Conservation (phyloP, 2,329 filamentous ascomycete species). For the Bipolaris sorokiniana region DNA sequence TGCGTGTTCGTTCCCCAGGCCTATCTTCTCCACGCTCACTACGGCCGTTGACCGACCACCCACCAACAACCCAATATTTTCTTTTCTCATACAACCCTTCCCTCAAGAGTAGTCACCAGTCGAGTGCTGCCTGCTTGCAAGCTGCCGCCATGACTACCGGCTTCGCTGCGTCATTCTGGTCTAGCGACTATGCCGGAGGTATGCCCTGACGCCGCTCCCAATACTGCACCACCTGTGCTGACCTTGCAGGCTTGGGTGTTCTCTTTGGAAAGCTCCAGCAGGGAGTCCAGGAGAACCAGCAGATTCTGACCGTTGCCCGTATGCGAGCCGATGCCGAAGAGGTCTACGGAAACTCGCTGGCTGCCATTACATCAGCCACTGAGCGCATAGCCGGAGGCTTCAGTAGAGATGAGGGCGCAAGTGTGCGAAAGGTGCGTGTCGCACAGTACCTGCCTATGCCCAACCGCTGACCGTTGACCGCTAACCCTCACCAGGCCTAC, state of each 20-base stretch:
- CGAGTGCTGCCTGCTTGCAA: constrained; percentile 14
- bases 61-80: constrained; percentile 11
- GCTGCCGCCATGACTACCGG: constrained; percentile 50
- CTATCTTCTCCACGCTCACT: constrained; percentile 36
- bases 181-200: constrained; percentile 95
- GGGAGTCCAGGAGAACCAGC: constrained; percentile 92
- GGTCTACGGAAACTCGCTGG: constrained; percentile 78
- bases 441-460: neutral
- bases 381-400: constrained; percentile 87
- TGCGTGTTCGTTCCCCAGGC: constrained; percentile 36
- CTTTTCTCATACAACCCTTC: constrained; percentile 10
- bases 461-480: constrained; percentile 25
- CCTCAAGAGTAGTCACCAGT: constrained; percentile 21
- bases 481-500: constrained; percentile 72
- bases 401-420: constrained; percentile 89
- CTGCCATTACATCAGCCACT: constrained; percentile 79
- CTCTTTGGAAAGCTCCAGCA: constrained; percentile 97
- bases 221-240: constrained; percentile 23
- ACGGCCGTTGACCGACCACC: constrained; percentile 20
- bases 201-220: constrained; percentile 55
- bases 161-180: constrained; percentile 98
- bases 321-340: constrained; percentile 97
- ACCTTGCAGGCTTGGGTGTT: constrained; percentile 75
- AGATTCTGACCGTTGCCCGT: constrained; percentile 87
- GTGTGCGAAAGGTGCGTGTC: constrained; percentile 80